These are phyloP conservation scores for Lepidium africanum DNA, from an alignment of 345 rosid genomes.

Conservation along the genomic window DNA sequence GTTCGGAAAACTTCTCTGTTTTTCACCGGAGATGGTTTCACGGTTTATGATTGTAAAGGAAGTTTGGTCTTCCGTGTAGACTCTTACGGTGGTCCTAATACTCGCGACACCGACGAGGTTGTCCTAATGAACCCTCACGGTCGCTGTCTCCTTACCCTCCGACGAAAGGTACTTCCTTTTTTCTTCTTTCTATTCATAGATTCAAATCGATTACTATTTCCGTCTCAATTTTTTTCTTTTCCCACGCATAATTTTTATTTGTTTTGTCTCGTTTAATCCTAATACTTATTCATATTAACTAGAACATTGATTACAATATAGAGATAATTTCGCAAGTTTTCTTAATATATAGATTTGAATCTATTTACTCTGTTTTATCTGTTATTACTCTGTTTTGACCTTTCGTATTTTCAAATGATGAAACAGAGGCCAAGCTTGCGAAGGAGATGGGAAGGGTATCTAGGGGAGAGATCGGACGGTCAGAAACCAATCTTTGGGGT, in stretches of 20 bases:
- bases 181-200: not conserved
- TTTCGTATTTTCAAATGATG: not conserved
- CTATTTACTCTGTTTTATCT: too few species aligned
- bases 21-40: conserved; percentile 87
- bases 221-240: too few species aligned
- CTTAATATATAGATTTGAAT: too few species aligned
- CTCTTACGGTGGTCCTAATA: conserved; percentile 81
- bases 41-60: conserved; percentile 66
- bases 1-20: conserved; percentile 81
- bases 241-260: too few species aligned
- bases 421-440: conserved; percentile 68
- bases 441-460: conserved; percentile 59
- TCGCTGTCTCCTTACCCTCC: conserved; percentile 81
- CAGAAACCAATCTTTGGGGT: conserved; percentile 64
- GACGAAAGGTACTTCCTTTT: conserved; percentile 52
- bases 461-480: conserved; percentile 55
- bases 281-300: too few species aligned
- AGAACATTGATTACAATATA: too few species aligned
- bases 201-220: too few species aligned
- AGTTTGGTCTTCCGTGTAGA: conserved; percentile 73
- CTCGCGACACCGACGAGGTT: conserved; percentile 51
- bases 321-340: too few species aligned
- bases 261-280: too few species aligned
- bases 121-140: conserved; percentile 90
- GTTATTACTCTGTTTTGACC: not conserved